Evolutionary conservation across 345 rosid genomes (phyloP).

Genomic region (Triadica sebifera): DNA sequence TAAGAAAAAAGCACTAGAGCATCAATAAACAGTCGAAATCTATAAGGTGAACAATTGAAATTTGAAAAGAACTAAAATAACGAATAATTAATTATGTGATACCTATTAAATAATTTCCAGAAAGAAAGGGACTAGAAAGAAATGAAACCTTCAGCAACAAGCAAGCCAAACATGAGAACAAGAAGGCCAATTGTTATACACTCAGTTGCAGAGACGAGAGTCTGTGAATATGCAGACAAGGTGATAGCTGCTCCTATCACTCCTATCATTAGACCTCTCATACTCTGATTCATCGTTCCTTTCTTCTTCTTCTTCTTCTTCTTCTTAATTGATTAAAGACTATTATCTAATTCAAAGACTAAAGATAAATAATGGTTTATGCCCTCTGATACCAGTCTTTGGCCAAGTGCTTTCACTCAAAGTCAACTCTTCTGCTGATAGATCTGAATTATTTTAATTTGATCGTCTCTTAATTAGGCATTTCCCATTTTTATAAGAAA

Average conservation of each 20-base stretch:
- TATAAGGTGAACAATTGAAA: no score
- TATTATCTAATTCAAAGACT: no score
- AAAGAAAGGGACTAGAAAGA: no score
- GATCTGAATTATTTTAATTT: not conserved
- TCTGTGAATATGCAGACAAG: constrained; percentile 71
- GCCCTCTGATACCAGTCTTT: not conserved
- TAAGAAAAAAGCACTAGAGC: no score
- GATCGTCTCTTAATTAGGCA: not conserved
- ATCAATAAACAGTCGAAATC: no score
- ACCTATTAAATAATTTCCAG: no score
- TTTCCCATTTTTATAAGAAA: no score
- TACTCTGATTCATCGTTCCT: constrained; percentile 42
- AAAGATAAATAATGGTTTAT: not conserved
- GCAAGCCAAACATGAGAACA: constrained; percentile 68
- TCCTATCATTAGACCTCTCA: constrained; percentile 58
- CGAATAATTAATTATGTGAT: no score
- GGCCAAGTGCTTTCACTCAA: not conserved
- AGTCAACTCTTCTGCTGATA: constrained; percentile 10
- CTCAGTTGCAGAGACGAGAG: constrained; percentile 46
- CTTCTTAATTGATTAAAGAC: not conserved
- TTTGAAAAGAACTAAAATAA: no score
- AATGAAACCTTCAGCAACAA: constrained; percentile 62
- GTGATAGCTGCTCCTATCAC: constrained; percentile 69
- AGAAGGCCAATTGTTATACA: constrained; percentile 60
- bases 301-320: not conserved